Percentiles rank a stretch among this genome's conserved stretches.
These are phyloP conservation scores for Chaetomium strumarium DNA, from an alignment of 2,329 filamentous ascomycete genomes.

Conservation along the genomic window DNA sequence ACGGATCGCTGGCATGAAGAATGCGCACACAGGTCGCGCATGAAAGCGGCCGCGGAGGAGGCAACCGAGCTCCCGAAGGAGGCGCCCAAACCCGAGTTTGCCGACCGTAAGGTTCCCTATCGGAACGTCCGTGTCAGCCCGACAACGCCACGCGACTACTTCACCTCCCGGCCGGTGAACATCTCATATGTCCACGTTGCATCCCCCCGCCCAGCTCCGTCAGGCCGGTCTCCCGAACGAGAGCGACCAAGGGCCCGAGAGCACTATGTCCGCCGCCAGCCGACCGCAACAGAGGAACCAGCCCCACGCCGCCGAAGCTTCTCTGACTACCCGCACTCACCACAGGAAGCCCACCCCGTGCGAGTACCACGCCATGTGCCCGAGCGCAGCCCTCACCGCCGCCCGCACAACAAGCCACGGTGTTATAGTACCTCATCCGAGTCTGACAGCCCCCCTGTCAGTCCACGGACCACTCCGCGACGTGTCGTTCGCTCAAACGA, in stretches of 20 bases:
- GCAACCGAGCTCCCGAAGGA: slow-evolving; percentile 30
- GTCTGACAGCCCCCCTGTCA: slow-evolving; percentile 31
- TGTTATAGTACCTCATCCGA: slow-evolving; percentile 40
- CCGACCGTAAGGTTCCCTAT: slow-evolving; percentile 28
- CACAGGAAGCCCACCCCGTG: slow-evolving; percentile 23
- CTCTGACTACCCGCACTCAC: slow-evolving; percentile 42
- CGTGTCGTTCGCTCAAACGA: slow-evolving; percentile 24
- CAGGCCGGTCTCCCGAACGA: slow-evolving; percentile 24
- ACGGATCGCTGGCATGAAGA: slow-evolving; percentile 81
- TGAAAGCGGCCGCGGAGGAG: slow-evolving; percentile 40
- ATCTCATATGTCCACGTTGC: slow-evolving; percentile 34
- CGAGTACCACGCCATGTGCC: slow-evolving; percentile 32
- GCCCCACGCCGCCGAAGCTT: slow-evolving; percentile 44
- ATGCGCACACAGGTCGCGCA: slow-evolving; percentile 64
- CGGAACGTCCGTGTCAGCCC: slow-evolving; percentile 27
- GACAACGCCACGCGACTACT: slow-evolving; percentile 31
- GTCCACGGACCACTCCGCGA: slow-evolving; percentile 19
- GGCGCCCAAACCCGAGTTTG: slow-evolving; percentile 24
- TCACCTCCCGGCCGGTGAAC: slow-evolving; percentile 33
- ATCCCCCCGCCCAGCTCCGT: slow-evolving; percentile 21
- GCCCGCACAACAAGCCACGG: slow-evolving; percentile 47
- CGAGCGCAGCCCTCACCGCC: slow-evolving; percentile 28
- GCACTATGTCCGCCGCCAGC: slow-evolving; percentile 27
- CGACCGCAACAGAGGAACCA: slow-evolving; percentile 36
- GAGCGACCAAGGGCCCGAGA: slow-evolving; percentile 21